Base-by-base conservation (phyloP, 1,284 basidiomycete genomes). In the Ustilago crameri region DNA sequence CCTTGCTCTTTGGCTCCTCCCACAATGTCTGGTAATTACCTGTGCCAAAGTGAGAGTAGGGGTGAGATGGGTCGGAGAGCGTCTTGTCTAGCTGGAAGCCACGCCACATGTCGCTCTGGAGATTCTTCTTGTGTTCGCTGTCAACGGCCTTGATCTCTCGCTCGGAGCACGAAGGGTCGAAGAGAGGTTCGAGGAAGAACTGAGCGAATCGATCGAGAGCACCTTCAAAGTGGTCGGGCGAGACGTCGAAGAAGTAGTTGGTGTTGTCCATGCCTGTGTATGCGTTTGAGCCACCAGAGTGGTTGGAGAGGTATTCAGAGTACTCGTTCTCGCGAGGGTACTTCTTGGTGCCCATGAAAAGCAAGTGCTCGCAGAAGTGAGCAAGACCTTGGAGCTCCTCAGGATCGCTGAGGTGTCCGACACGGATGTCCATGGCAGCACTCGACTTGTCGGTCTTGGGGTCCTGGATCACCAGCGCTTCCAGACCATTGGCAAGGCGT, bases 111-210 rank as follows among this genome's bases (percentile, higher is more conserved):
- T 98, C 95, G n/a, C 86, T 87, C 84, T 98, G 95, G 51, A 93
- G 88, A 82, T 98, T 98, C 87, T 98, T 98, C 87, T 93, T 94
- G 87, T 98, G 92, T 83, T 99, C 96, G 1, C 94, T 97, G 83
- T 98, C 91, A 35, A 99, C 96, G 1, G 96, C 96, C 75, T 95
- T 94, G 73, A 98, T 89, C 85, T 99, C 96, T 45, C 96, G 89
- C 52, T 91, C 89, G 0, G 95, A 95, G 83, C 95, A 95, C 17
- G 92, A 93, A 0, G 91, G 89, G 12, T 92, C 86, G 82, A 99
- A 98, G 51, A 96, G 87, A 0, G 96, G 96, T 38, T 90, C 91
- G 76, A 92, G 91, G 85, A 99, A 98, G 87, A 98, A 98, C 2
- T 90, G 91, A 0, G 95, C 88, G 84, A 98, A 98, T 27, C 95